A percentile compares a stretch with the other conserved stretches of the same genome.
phyloP scores from a whole-genome alignment of 306 rosid genomes.

The Rosa persica region DNA sequence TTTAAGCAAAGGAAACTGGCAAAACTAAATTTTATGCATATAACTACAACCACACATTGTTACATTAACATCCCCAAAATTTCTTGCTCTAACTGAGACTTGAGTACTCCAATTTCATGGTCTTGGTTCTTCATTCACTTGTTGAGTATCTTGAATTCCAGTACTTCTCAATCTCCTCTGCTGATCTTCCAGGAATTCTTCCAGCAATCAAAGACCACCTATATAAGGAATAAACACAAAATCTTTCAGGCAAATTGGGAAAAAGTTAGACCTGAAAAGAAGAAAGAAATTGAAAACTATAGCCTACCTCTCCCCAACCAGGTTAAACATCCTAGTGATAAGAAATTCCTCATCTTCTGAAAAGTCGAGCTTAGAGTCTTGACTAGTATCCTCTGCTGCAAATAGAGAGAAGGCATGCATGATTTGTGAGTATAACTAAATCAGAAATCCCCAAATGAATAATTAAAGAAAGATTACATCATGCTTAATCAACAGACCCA shows the following conservation, averaged over 20 bases:
- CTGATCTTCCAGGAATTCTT: slow-evolving; percentile 96
- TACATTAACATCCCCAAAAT: slow-evolving; percentile 30
- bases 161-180: slow-evolving; percentile 82
- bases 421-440: background rate
- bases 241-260: background rate
- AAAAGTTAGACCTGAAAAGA: background rate
- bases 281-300: background rate
- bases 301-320: slow-evolving; percentile 77
- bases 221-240: background rate
- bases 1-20: slow-evolving; percentile 12
- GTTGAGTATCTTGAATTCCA: slow-evolving; percentile 78
- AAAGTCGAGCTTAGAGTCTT: slow-evolving; percentile 55
- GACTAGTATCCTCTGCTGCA: slow-evolving; percentile 45
- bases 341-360: slow-evolving; percentile 89
- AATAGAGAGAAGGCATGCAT: background rate
- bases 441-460: background rate
- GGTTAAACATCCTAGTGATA: slow-evolving; percentile 73
- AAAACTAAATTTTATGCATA: slow-evolving; percentile 15
- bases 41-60: slow-evolving; percentile 19
- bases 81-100: slow-evolving; percentile 27
- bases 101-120: slow-evolving; percentile 9
- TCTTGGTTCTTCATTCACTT: slow-evolving; percentile 39
- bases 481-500: background rate
- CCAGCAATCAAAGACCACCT: slow-evolving; percentile 98
- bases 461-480: background rate